Evolutionary conservation across 2,329 filamentous ascomycete genomes (phyloP).

Genomic region (Phialophora expanda): DNA sequence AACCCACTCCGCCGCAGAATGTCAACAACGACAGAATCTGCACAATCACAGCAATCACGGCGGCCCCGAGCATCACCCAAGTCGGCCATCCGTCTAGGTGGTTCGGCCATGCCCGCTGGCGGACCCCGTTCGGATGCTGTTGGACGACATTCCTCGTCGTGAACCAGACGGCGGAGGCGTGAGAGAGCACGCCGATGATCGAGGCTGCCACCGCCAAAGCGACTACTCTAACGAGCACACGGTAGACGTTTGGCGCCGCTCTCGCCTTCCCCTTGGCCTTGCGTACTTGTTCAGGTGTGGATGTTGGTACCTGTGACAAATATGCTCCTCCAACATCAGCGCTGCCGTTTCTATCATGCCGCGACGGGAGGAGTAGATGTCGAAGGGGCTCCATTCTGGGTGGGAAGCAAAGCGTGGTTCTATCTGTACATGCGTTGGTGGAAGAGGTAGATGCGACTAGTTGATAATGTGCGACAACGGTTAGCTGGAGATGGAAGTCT

Average conservation of each 20-base stretch:
- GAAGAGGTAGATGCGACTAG: neutral
- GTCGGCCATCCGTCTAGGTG: slow-evolving; percentile 24
- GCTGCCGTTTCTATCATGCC: neutral
- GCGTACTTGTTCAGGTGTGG: neutral
- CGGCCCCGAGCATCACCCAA: slow-evolving; percentile 26
- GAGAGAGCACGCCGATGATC: slow-evolving; percentile 21
- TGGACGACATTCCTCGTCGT: slow-evolving; percentile 16
- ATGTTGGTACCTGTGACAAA: neutral
- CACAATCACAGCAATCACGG: slow-evolving; percentile 16
- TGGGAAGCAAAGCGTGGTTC: neutral
- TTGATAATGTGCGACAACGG: neutral
- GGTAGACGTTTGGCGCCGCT: slow-evolving; percentile 6
- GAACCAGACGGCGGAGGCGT: slow-evolving; percentile 18
- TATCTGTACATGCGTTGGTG: neutral
- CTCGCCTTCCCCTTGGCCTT: slow-evolving; percentile 8
- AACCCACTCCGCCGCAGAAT: slow-evolving; percentile 21
- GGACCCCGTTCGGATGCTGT: slow-evolving; percentile 8
- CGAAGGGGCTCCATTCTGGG: slow-evolving; percentile 22
- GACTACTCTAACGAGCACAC: slow-evolving; percentile 16
- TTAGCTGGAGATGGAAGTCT: neutral
- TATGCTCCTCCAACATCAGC: neutral
- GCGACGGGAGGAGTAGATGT: slow-evolving; percentile 8
- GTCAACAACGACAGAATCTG: slow-evolving; percentile 20
- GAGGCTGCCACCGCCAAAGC: slow-evolving; percentile 9
- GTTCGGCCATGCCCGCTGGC: slow-evolving; percentile 19